Base-by-base conservation (phyloP, 805 yeast species). In the Cyberlindnera sargentensis region DNA sequence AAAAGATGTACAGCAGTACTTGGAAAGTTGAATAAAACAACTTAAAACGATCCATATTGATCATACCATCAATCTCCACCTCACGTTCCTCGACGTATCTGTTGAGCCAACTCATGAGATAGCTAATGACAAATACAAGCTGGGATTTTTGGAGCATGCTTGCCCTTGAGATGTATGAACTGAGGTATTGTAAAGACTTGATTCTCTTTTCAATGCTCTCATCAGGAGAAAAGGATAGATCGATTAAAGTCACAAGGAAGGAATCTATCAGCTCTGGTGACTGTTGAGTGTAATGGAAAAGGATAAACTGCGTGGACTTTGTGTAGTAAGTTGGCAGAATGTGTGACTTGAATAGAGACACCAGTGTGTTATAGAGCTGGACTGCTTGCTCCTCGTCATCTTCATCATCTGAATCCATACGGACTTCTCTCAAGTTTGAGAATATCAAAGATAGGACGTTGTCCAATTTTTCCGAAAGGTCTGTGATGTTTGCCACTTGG, bases 291-390 rank as follows among this genome's bases (percentile, higher is more conserved):
- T 83, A 72, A 50, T 81, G 81, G 64, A 91, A 91, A 61, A 90
- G 63, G 26, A 90, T 67, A 58, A 84, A 91, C 63, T 91, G 99
- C 24, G 87, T 81, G 34, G 89, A 82, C 56, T 86, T 80, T 9
- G 98, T 91, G 61, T 84, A 83, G 62, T 90, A 95, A 2, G 99
- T 93, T 25, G 97, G 95, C 47, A 91, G 68, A 34, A 93, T 76
- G 53, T 87, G 93, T 1, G 88, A 73, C 56, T 80, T 81, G 71
- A 91, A 91, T 26, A 86, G 68, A 2, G 90, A 76, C 1, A 84
- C 76, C 44, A 93, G 67, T 3, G 86, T 82, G 51, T 82, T 82
- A 66, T 82, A 91, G 11, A 86, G 66, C 10, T 71, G 64, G 6
- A 87, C 75, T 2, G 89, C 87, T 45, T 75, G 46, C 29, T 56